Percentiles rank a stretch among this genome's conserved stretches.
Conservation (phyloP, 2,329 filamentous ascomycete species). For the Xylariaceae sp. region DNA sequence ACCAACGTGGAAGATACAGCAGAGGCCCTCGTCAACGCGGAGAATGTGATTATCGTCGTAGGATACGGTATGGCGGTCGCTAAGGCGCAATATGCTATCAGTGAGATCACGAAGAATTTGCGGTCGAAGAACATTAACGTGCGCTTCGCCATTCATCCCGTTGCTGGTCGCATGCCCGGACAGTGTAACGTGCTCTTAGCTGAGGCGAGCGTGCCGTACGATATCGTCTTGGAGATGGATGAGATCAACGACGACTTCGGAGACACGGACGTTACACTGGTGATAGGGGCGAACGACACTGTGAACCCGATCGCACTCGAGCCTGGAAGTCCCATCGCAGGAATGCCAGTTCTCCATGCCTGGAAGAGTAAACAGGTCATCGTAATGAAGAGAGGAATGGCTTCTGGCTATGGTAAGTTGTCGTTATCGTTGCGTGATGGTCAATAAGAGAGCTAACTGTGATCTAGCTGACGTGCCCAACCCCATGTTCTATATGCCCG, state of each 20-base stretch:
- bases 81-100: conserved; percentile 87
- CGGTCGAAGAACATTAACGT: conserved; percentile 75
- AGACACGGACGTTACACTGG: conserved; percentile 80
- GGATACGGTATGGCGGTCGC: conserved; percentile 94
- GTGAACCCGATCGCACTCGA: conserved; percentile 88
- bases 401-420: conserved; percentile 72
- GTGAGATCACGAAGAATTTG: conserved; percentile 71
- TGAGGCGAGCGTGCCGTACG: conserved; percentile 83
- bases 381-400: conserved; percentile 90
- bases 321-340: conserved; percentile 77
- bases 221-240: conserved; percentile 92
- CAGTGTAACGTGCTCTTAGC: conserved; percentile 90
- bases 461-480: conserved; percentile 76
- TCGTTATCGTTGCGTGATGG: neutral
- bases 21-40: conserved; percentile 69
- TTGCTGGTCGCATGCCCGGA: conserved; percentile 87
- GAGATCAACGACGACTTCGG: conserved; percentile 91
- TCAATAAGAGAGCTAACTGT: neutral
- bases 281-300: conserved; percentile 90
- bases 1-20: conserved; percentile 78
- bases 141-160: conserved; percentile 85
- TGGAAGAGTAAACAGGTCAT: conserved; percentile 94
- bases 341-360: conserved; percentile 87
- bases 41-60: conserved; percentile 84
- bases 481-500: conserved; percentile 89